phyloP scores from a whole-genome alignment of 2,329 filamentous ascomycete species.

The Geosmithia morbida region DNA sequence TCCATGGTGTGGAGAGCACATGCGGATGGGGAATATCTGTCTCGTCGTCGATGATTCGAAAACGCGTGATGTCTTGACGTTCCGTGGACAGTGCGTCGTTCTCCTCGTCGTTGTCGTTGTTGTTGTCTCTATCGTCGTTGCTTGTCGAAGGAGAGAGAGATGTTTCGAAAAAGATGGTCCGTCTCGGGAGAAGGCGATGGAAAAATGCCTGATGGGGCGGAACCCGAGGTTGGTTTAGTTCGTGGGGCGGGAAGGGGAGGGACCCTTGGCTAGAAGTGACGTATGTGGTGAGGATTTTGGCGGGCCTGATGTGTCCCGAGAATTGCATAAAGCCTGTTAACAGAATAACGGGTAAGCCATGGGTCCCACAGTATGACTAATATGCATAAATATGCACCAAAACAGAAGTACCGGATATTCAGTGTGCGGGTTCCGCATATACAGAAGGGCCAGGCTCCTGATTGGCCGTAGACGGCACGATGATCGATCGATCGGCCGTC shows the following conservation, averaged over 20 bases:
- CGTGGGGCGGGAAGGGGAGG: neutral
- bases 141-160: neutral
- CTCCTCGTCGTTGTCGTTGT: too few species aligned
- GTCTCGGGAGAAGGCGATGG: neutral
- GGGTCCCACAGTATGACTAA: neutral
- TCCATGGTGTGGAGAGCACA: constrained; percentile 12
- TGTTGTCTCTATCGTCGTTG: too few species aligned
- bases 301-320: neutral
- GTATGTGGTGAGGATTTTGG: neutral
- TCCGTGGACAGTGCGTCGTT: too few species aligned
- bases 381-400: neutral
- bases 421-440: too few species aligned
- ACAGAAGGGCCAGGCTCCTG: too few species aligned
- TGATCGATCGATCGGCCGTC: too few species aligned
- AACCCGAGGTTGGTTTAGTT: neutral
- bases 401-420: too few species aligned
- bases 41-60: too few species aligned
- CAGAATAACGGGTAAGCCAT: too few species aligned
- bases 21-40: neutral
- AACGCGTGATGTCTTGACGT: too few species aligned
- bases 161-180: neutral
- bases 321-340: neutral
- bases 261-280: neutral
- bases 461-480: too few species aligned
- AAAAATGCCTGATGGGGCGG: neutral